Conservation (phyloP, 2,329 filamentous ascomycete species). For the Trichoderma endophyticum region DNA sequence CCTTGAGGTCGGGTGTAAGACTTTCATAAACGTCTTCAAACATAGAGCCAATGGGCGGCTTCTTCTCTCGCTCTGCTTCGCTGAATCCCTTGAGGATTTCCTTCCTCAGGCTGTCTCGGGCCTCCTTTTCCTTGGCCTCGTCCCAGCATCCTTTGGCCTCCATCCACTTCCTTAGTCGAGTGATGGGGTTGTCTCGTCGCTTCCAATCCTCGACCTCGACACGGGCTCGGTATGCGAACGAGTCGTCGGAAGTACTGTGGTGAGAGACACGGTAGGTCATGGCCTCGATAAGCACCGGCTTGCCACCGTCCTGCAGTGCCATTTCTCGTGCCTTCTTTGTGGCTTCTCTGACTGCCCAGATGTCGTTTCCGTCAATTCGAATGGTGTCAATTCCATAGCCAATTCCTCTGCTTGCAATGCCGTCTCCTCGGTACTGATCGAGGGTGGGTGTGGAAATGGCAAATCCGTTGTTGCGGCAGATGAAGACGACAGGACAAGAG, state of each 20-base stretch:
- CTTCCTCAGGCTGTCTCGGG: conserved; percentile 63
- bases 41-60: conserved; percentile 66
- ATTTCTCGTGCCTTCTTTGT: conserved; percentile 73
- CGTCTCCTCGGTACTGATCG: conserved; percentile 88
- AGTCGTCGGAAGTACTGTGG: conserved; percentile 95
- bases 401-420: conserved; percentile 80
- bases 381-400: conserved; percentile 95
- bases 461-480: conserved; percentile 91
- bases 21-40: conserved; percentile 91
- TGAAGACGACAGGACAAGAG: conserved; percentile 82
- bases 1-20: conserved; percentile 72
- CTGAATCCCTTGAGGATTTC: conserved; percentile 81
- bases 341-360: conserved; percentile 81
- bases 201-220: conserved; percentile 98
- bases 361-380: conserved; percentile 89
- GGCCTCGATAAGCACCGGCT: conserved; percentile 83
- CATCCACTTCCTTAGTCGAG: conserved; percentile 83
- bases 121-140: conserved; percentile 73
- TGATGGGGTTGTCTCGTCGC: conserved; percentile 82
- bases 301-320: conserved; percentile 76
- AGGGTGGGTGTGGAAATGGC: conserved; percentile 86
- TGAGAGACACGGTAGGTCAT: conserved; percentile 99
- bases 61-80: conserved; percentile 77
- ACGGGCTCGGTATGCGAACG: conserved; percentile 88
- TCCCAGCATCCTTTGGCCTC: conserved; percentile 81